Conservation (phyloP, 116 monocot species). For the Thalassia testudinum region DNA sequence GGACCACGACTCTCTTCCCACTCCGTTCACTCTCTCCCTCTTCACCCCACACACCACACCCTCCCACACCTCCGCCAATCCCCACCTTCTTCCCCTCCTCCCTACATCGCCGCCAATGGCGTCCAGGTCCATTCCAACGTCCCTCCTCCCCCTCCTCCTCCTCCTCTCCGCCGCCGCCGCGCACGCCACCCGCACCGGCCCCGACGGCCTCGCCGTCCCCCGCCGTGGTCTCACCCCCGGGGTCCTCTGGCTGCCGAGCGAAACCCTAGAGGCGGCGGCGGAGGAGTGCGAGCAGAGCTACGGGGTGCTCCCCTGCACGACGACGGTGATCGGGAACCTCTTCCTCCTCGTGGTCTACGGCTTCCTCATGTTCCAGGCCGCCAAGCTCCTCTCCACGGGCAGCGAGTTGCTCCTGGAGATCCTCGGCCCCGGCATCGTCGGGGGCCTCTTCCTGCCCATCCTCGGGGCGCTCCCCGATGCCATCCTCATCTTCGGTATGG, state of each 20-base stretch:
- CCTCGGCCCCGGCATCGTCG: constrained; percentile 83
- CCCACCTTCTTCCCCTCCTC: neutral
- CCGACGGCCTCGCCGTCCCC: constrained; percentile 1
- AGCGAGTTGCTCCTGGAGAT: constrained; percentile 83
- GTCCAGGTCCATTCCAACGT: neutral
- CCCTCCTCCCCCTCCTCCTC: constrained; percentile 2
- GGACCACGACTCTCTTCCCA: too few relatives aligned
- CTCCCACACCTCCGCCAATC: too few relatives aligned
- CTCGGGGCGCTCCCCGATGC: constrained; percentile 92
- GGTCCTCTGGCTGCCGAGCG: constrained; percentile 5
- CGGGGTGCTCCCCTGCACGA: constrained; percentile 83
- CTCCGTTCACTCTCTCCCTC: too few relatives aligned
- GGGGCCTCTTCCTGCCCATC: constrained; percentile 75
- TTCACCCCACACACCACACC: too few relatives aligned
- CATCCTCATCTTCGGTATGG: constrained; percentile 77
- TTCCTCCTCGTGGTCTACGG: constrained; percentile 76
- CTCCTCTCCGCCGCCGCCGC: neutral
- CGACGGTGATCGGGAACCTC: constrained; percentile 61
- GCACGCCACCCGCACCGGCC: neutral
- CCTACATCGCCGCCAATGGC: neutral
- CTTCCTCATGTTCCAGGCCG: constrained; percentile 79
- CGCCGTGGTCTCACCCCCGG: neutral
- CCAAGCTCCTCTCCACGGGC: constrained; percentile 59
- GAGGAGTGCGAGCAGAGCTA: constrained; percentile 69
- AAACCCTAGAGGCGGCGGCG: neutral